phyloP scores from a whole-genome alignment of 768 basidiomycete species.

The Cyclocybe aegerita region DNA sequence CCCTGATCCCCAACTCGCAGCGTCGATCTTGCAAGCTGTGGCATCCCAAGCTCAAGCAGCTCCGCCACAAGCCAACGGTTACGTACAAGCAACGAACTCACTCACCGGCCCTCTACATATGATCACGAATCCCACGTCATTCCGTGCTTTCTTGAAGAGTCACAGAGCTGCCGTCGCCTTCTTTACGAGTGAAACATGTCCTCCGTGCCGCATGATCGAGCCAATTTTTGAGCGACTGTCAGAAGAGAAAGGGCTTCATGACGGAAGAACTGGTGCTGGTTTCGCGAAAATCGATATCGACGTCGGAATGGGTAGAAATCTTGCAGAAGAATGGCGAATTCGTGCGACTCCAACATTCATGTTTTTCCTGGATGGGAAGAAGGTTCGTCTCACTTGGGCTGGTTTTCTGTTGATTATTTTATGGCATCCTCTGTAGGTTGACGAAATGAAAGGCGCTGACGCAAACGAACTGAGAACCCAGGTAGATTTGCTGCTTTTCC shows the following conservation, averaged over 20 bases:
- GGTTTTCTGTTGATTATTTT: background rate
- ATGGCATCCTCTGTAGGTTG: slow-evolving; percentile 37
- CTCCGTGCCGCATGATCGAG: slow-evolving; percentile 81
- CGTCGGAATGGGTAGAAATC: slow-evolving; percentile 57
- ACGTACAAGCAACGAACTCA: slow-evolving; percentile 42
- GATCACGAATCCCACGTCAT: slow-evolving; percentile 73
- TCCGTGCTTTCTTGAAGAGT: slow-evolving; percentile 59
- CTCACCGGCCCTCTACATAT: slow-evolving; percentile 66
- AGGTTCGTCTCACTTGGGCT: slow-evolving; percentile 40
- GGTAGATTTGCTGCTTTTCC: slow-evolving; percentile 70
- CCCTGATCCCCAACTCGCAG: slow-evolving; percentile 48
- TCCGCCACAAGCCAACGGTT: slow-evolving; percentile 12
- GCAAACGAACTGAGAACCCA: slow-evolving; percentile 68
- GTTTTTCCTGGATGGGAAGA: slow-evolving; percentile 78
- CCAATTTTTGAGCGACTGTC: slow-evolving; percentile 83
- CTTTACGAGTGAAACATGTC: slow-evolving; percentile 76
- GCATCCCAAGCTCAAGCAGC: slow-evolving; percentile 45
- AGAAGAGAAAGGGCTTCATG: slow-evolving; percentile 50
- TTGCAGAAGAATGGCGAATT: slow-evolving; percentile 67
- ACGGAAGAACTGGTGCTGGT: slow-evolving; percentile 49
- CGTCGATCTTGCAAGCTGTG: slow-evolving; percentile 58
- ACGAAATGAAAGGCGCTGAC: slow-evolving; percentile 75
- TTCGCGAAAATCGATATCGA: slow-evolving; percentile 87
- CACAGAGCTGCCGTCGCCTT: slow-evolving; percentile 78
- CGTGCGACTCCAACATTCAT: slow-evolving; percentile 85